phyloP scores from a whole-genome alignment of 257 asterid species.

The Cruciata laevipes region DNA sequence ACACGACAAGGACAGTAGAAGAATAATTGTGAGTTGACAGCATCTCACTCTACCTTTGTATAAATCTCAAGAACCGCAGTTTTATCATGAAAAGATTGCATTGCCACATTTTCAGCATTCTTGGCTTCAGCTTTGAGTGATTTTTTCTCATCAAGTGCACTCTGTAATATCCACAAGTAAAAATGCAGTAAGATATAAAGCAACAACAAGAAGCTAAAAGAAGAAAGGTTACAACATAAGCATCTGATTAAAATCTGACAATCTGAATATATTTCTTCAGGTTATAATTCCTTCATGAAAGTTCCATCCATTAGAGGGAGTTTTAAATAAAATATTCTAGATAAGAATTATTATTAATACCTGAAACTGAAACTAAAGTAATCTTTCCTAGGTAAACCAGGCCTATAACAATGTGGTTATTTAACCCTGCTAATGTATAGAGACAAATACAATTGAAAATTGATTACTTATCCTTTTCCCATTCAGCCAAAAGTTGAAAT shows the following conservation, averaged over 20 bases:
- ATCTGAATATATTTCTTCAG: not conserved
- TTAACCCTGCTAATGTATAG: not conserved
- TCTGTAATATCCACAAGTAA: conserved; percentile 31
- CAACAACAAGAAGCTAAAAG: not conserved
- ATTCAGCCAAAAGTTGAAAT: not conserved
- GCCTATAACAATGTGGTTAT: not conserved
- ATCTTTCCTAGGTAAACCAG: not conserved
- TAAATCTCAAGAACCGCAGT: conserved; percentile 59
- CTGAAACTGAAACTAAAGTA: not conserved
- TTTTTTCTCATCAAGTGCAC: conserved; percentile 68
- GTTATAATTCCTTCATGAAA: not conserved
- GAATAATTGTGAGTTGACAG: not conserved
- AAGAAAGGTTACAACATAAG: not conserved
- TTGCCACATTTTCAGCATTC: conserved; percentile 69
- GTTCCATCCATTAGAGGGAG: not conserved
- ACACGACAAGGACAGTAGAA: not conserved
- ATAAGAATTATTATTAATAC: not conserved
- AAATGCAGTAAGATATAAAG: conserved; percentile 9
- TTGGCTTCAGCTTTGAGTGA: conserved; percentile 46
- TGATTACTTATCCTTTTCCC: not conserved
- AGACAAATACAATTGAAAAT: not conserved
- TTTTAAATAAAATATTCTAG: not conserved
- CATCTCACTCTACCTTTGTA: conserved; percentile 45
- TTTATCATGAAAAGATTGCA: conserved; percentile 66
- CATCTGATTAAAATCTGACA: not conserved